These are phyloP conservation scores for Penicillium occitanis DNA, from an alignment of 2,329 filamentous ascomycete genomes.

Conservation along the genomic window DNA sequence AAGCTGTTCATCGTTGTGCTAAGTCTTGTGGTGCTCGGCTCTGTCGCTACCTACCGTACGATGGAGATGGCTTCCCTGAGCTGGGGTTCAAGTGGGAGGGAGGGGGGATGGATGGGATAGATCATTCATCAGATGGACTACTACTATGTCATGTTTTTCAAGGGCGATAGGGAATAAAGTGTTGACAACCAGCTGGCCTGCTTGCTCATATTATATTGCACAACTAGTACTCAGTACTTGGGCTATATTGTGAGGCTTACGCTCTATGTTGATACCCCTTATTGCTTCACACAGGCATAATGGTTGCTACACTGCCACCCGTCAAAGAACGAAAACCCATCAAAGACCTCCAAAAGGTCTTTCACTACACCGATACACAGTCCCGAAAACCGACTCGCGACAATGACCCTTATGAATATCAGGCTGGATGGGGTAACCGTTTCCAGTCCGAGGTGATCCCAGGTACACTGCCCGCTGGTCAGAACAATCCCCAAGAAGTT, in stretches of 20 bases:
- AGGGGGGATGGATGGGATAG: background rate
- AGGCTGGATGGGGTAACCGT: slow-evolving; percentile 33
- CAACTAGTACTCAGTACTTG: background rate
- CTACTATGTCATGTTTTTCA: background rate
- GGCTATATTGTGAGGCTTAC: background rate
- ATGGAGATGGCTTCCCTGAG: background rate
- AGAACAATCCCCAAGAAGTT: slow-evolving; percentile 35
- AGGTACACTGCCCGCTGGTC: slow-evolving; percentile 32
- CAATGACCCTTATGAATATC: slow-evolving; percentile 34
- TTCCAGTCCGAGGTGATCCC: slow-evolving; percentile 36
- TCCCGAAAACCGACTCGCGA: slow-evolving; percentile 32
- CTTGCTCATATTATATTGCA: background rate
- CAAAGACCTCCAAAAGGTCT: slow-evolving; percentile 32
- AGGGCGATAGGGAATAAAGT: background rate
- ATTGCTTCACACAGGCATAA: background rate
- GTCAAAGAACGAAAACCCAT: slow-evolving; percentile 26
- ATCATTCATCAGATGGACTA: background rate
- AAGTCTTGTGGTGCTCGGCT: background rate
- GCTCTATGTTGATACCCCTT: background rate
- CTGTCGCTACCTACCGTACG: background rate
- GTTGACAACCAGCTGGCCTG: background rate
- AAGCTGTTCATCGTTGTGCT: background rate
- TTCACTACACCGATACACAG: slow-evolving; percentile 34
- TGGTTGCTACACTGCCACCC: slow-evolving; percentile 29
- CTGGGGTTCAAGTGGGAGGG: background rate